Percentiles rank a stretch among this genome's conserved stretches.
phyloP scores from a whole-genome alignment of 345 rosid genomes.

The Lumnitzera racemosa region DNA sequence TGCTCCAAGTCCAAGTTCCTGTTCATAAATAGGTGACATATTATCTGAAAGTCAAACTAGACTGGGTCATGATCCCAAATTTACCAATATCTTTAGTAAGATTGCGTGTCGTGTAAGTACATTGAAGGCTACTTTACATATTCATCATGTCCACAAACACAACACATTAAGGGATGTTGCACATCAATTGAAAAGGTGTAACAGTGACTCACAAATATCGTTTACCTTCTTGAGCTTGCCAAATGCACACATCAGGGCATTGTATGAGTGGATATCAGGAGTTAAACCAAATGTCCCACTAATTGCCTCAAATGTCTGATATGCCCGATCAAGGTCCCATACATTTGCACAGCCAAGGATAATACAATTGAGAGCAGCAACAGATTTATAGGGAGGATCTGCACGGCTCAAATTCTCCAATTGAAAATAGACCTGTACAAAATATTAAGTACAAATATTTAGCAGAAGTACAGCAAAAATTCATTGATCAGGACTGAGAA shows the following conservation, averaged over 20 bases:
- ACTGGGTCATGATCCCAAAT: too few species aligned
- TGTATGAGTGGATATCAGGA: constrained; percentile 80
- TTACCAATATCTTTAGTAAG: too few species aligned
- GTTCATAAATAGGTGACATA: too few species aligned
- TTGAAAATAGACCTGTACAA: constrained; percentile 73
- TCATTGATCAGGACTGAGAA: too few species aligned
- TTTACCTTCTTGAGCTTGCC: constrained; percentile 84
- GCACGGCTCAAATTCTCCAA: constrained; percentile 68
- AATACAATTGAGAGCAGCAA: constrained; percentile 89
- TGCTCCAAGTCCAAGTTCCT: too few species aligned
- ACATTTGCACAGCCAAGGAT: constrained; percentile 85
- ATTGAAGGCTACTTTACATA: too few species aligned
- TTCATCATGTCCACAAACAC: not conserved
- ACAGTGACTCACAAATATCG: constrained; percentile 7
- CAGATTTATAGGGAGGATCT: constrained; percentile 79
- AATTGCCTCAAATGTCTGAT: constrained; percentile 91
- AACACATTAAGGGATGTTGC: not conserved
- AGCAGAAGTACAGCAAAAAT: not conserved
- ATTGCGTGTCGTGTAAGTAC: too few species aligned
- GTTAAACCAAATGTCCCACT: constrained; percentile 65
- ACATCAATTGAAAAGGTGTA: constrained; percentile 3
- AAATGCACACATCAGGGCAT: constrained; percentile 72
- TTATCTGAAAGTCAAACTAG: too few species aligned
- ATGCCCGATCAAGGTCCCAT: constrained; percentile 96
- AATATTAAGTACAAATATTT: not conserved